phyloP scores from a whole-genome alignment of 2,329 filamentous ascomycete genomes.

The Chaetomium globosum region DNA sequence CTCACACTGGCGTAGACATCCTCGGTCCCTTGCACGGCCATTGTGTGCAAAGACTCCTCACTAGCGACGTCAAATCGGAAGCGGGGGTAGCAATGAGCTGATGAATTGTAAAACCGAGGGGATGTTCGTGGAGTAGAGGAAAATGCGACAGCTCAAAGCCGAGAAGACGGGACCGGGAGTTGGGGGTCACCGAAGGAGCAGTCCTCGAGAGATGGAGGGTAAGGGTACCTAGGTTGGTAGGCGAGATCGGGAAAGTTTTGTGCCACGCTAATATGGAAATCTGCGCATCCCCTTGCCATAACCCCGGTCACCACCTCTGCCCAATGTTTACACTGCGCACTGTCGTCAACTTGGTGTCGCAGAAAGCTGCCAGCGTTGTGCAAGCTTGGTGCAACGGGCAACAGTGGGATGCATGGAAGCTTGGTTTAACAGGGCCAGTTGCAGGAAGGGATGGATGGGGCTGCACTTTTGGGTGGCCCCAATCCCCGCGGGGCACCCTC shows the following conservation, averaged over 20 bases:
- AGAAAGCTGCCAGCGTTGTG: constrained; percentile 5
- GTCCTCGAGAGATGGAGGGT: not conserved
- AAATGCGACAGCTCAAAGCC: not conserved
- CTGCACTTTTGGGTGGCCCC: not conserved
- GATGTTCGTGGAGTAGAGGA: not conserved
- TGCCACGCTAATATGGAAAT: constrained; percentile 17
- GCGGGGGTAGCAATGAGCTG: too few relatives aligned
- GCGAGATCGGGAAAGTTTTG: constrained; percentile 16
- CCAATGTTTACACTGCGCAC: constrained; percentile 22
- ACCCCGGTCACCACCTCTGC: constrained; percentile 1
- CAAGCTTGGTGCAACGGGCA: constrained; percentile 9
- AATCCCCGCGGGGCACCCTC: not conserved
- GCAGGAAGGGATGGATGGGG: not conserved
- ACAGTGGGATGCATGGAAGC: not conserved
- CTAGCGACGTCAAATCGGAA: not conserved
- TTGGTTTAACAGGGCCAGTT: constrained; percentile 7
- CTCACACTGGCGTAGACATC: constrained; percentile 62
- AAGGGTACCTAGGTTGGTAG: not conserved
- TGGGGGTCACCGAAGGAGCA: constrained; percentile 11
- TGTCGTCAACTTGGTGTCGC: constrained; percentile 14
- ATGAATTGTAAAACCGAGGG: constrained; percentile 3
- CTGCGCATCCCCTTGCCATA: constrained; percentile 17
- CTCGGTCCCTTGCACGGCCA: constrained; percentile 43
- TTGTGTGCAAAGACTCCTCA: constrained; percentile 20
- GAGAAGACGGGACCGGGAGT: not conserved